Evolutionary conservation across 2,329 filamentous ascomycete species (phyloP).

Genomic region (Ilyonectria sp.): DNA sequence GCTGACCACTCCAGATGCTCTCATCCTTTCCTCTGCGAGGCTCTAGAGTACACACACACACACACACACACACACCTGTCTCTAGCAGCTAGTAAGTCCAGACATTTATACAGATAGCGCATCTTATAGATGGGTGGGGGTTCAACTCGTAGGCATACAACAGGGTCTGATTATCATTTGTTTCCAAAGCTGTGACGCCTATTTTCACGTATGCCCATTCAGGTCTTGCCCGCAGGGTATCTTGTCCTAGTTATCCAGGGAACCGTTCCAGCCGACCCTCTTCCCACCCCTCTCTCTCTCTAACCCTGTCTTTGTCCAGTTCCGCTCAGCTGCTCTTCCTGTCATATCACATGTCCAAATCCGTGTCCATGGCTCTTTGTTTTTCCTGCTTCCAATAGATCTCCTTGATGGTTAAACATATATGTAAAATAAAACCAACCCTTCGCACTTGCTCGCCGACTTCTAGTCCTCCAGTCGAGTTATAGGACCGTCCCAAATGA

Average conservation of each 20-base stretch:
- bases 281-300: not conserved
- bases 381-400: not conserved
- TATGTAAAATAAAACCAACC: slow-evolving; percentile 7
- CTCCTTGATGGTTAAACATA: slow-evolving; percentile 9
- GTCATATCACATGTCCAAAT: not conserved
- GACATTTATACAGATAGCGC: not conserved
- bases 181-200: slow-evolving; percentile 40
- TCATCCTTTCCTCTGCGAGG: too few species aligned
- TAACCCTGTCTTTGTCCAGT: not conserved
- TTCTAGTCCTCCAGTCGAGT: not conserved
- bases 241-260: slow-evolving; percentile 35
- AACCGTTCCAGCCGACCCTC: slow-evolving; percentile 24
- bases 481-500: slow-evolving; percentile 1
- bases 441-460: not conserved
- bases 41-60: not conserved
- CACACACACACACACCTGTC: not conserved
- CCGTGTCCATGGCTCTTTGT: not conserved
- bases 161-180: slow-evolving; percentile 21
- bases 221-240: slow-evolving; percentile 38
- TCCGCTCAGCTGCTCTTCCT: slow-evolving; percentile 3
- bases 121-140: not conserved
- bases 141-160: not conserved
- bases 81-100: not conserved
- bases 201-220: slow-evolving; percentile 32
- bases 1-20: not conserved